Conservation (phyloP, 306 rosid species). For the Begonia peltatifolia region DNA sequence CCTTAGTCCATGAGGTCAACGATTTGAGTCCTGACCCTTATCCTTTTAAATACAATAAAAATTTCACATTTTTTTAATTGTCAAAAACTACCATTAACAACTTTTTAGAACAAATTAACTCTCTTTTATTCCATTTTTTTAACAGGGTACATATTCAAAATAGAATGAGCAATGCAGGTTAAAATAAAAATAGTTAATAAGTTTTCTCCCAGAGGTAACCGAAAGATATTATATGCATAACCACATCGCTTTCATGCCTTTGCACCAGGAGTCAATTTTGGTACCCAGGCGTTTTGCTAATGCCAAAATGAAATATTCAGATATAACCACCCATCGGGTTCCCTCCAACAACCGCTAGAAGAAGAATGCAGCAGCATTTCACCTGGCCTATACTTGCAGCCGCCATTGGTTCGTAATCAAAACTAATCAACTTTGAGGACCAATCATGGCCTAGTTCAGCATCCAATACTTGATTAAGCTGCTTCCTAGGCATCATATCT, state of each 20-base stretch:
- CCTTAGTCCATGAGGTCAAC: too few relatives aligned
- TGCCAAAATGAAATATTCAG: background rate
- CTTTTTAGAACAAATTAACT: too few relatives aligned
- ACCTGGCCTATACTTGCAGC: constrained; percentile 99
- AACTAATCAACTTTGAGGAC: constrained; percentile 58
- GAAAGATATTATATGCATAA: too few relatives aligned
- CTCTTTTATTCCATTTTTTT: too few relatives aligned
- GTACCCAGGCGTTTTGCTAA: background rate
- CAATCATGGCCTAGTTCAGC: constrained; percentile 76
- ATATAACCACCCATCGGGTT: background rate
- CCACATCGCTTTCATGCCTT: background rate
- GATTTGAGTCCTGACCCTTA: too few relatives aligned
- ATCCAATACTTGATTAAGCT: constrained; percentile 78
- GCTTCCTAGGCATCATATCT: constrained; percentile 83
- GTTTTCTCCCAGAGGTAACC: too few relatives aligned
- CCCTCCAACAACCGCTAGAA: constrained; percentile 3
- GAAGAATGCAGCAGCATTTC: constrained; percentile 7
- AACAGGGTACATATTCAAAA: too few relatives aligned
- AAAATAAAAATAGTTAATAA: too few relatives aligned
- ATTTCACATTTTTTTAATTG: too few relatives aligned
- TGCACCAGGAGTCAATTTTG: background rate
- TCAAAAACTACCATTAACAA: too few relatives aligned
- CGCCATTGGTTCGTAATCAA: constrained; percentile 88
- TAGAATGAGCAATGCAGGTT: too few relatives aligned
- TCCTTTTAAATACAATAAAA: too few relatives aligned